These are phyloP conservation scores for Prunus dulcis DNA, from an alignment of 306 rosid genomes.

Conservation along the genomic window DNA sequence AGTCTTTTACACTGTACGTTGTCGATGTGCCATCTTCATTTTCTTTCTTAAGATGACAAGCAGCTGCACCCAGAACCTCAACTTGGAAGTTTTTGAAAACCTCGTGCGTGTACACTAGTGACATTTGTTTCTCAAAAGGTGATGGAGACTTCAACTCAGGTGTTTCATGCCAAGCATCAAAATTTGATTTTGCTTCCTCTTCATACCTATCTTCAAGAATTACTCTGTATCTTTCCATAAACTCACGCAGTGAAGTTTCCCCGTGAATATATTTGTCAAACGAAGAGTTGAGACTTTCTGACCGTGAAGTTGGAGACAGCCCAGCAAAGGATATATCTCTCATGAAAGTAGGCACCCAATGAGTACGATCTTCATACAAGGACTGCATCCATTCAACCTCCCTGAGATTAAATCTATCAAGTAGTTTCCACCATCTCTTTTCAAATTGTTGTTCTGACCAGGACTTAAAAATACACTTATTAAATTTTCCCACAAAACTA, in stretches of 20 bases:
- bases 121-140: conserved; percentile 30
- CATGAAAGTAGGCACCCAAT: conserved; percentile 29
- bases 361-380: conserved; percentile 20
- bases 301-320: conserved; percentile 21
- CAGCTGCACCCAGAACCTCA: conserved; percentile 34
- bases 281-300: conserved; percentile 15
- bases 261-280: conserved; percentile 24
- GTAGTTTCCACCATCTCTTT: conserved; percentile 32
- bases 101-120: conserved; percentile 20
- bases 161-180: conserved; percentile 35
- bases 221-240: conserved; percentile 23
- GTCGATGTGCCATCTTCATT: conserved; percentile 19
- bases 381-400: conserved; percentile 26
- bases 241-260: conserved; percentile 22
- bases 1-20: conserved; percentile 22
- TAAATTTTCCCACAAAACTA: conserved; percentile 23
- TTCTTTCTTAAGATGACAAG: conserved; percentile 31
- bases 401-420: conserved; percentile 21
- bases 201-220: conserved; percentile 35
- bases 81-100: conserved; percentile 23
- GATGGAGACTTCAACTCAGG: conserved; percentile 32
- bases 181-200: conserved; percentile 32
- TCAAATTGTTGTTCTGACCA: conserved; percentile 27
- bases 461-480: conserved; percentile 23
- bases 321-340: conserved; percentile 31